Base-by-base conservation (phyloP, 768 basidiomycete species). In the Porpolomopsis calyptriformis region DNA sequence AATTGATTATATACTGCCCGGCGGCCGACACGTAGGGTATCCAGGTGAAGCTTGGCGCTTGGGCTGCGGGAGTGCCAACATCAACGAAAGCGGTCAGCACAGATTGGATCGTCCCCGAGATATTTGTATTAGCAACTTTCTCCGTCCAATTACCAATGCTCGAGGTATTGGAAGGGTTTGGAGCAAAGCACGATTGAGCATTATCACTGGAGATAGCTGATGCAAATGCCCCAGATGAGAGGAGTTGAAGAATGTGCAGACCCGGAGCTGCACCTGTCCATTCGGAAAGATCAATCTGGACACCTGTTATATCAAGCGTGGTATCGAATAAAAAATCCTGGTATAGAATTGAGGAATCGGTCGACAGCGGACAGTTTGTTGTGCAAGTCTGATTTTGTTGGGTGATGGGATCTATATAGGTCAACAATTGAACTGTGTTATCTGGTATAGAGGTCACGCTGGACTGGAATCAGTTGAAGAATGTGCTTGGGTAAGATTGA, bases 401-500 rank as follows among this genome's bases (percentile, higher is more conserved):
- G 9, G 82, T 85, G 0, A 68, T 61, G 0, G 87, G 82, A 60
- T 98, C 85, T 25, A 84, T 60, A 58, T 84, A 98, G 24, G 75
- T 73, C 50, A 99, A 67, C 3, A 75, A 73, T 60, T 82, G 82
- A 10, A 89, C 77, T 4, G 71, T 72, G 62, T 96, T 92, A 62
- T 94, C 86, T 0, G 96, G 96, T 49, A 97, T 80, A 26, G 92
- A 80, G 1, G 84, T 82, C 34, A 93, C 67, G 55, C 93, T 94
- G 40, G 35, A 53, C n/a, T n/a, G 37, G 26, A 39, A 10, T 22
- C 16, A 25, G 37, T 41, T 48, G 37, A 20, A 41, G 23, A 40
- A 9, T 24, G 34, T 43, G 34, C 22, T 18, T 35, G 18, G 4
- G 27, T 31, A 37, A 46, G 38, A 22, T 39, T 26, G 23, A 6